phyloP scores from a whole-genome alignment of 2,329 filamentous ascomycete genomes.

The Orbilia javanica region DNA sequence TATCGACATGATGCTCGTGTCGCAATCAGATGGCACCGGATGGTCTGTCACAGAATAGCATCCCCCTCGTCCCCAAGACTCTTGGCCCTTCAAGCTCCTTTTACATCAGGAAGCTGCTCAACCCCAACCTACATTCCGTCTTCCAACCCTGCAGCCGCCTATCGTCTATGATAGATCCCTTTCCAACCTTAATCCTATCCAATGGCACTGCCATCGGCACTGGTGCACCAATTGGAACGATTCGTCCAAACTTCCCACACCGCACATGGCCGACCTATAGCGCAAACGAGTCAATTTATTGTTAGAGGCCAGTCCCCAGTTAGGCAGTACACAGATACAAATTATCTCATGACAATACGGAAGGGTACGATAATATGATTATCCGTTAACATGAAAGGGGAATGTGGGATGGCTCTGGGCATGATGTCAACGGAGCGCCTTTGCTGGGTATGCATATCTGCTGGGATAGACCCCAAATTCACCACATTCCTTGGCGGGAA shows the following conservation, averaged over 20 bases:
- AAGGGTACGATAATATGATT: conserved; percentile 24
- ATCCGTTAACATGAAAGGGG: conserved; percentile 44
- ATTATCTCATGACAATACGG: conserved; percentile 23
- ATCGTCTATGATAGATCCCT: conserved; percentile 42
- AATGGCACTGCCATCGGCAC: conserved; percentile 25
- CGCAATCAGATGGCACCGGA: conserved; percentile 44
- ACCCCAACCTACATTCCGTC: conserved; percentile 44
- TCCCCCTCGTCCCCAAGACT: conserved; percentile 41
- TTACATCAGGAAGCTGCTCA: conserved; percentile 55
- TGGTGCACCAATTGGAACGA: conserved; percentile 15
- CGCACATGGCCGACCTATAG: background rate
- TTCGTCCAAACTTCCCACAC: conserved; percentile 22
- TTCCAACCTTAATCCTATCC: conserved; percentile 29
- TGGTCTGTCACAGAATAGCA: conserved; percentile 11
- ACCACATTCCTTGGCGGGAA: conserved; percentile 49
- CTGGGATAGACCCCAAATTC: conserved; percentile 33
- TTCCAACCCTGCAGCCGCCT: conserved; percentile 48
- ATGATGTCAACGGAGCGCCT: conserved; percentile 43
- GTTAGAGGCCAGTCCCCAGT: conserved; percentile 12
- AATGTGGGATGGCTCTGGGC: conserved; percentile 54
- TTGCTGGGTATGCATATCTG: too few relatives aligned
- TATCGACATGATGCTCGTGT: conserved; percentile 28
- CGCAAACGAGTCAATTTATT: conserved; percentile 16
- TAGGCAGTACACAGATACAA: conserved; percentile 40
- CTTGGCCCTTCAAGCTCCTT: conserved; percentile 53